A percentile compares a stretch with the other conserved stretches of the same genome.
Conservation (phyloP, 768 basidiomycete genomes). For the Lentinula sp. region DNA sequence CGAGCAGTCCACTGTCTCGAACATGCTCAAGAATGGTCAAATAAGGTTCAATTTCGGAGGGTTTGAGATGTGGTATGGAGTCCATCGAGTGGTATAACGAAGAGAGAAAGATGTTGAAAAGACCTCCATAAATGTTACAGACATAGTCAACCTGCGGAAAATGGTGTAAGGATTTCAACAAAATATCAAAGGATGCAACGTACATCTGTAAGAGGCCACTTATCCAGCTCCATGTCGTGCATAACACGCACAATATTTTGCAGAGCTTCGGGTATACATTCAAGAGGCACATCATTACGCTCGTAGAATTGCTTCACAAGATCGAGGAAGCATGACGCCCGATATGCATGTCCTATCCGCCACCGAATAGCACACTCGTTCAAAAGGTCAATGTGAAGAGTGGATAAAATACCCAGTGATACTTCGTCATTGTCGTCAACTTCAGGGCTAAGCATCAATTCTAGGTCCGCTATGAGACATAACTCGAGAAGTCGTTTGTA, state of each 20-base stretch:
- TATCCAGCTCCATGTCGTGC: slow-evolving; percentile 61
- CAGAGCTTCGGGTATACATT: slow-evolving; percentile 90
- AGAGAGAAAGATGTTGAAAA: slow-evolving; percentile 86
- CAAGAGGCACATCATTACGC: slow-evolving; percentile 85
- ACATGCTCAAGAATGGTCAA: slow-evolving; percentile 67
- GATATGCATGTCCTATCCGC: slow-evolving; percentile 79
- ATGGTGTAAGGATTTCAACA: slow-evolving; percentile 6
- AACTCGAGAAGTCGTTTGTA: slow-evolving; percentile 81
- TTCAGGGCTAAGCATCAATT: slow-evolving; percentile 83
- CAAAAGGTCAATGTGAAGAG: slow-evolving; percentile 73
- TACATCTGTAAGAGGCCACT: slow-evolving; percentile 83
- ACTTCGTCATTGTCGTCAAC: slow-evolving; percentile 97
- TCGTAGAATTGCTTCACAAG: slow-evolving; percentile 85
- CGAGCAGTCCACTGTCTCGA: slow-evolving; percentile 62
- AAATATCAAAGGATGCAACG: slow-evolving; percentile 24
- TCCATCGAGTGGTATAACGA: slow-evolving; percentile 83
- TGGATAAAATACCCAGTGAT: slow-evolving; percentile 83
- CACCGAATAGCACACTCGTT: slow-evolving; percentile 86
- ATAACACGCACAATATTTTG: slow-evolving; percentile 65
- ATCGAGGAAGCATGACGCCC: slow-evolving; percentile 76
- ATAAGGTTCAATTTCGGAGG: slow-evolving; percentile 59
- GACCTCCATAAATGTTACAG: slow-evolving; percentile 56
- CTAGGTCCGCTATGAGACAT: slow-evolving; percentile 81
- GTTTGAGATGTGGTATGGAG: slow-evolving; percentile 65
- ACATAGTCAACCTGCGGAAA: slow-evolving; percentile 57